Conservation (phyloP, 1,284 basidiomycete genomes). For the Rhodotorula sp. region DNA sequence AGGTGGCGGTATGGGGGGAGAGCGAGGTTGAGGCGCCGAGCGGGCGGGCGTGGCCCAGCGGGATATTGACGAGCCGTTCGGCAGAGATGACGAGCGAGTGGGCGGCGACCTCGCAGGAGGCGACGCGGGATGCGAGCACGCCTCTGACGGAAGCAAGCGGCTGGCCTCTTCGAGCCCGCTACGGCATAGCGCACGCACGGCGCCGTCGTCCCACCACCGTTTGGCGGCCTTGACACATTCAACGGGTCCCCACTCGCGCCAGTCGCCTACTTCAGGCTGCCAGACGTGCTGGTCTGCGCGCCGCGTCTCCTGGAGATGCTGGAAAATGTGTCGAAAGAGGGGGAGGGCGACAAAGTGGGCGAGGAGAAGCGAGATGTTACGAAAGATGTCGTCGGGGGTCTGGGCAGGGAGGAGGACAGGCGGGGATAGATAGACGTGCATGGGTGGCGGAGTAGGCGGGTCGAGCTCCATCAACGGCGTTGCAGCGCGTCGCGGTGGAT, state of each 20-base stretch:
- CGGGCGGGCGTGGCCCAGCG: too few species aligned
- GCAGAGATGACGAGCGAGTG: too few species aligned
- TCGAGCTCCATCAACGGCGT: constrained; percentile 24
- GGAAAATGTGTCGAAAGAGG: constrained; percentile 21
- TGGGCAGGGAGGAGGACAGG: constrained; percentile 1
- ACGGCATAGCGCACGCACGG: constrained; percentile 15
- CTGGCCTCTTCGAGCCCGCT: constrained; percentile 16
- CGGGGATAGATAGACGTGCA: background rate
- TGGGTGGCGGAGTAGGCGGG: background rate
- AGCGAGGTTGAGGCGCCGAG: too few species aligned
- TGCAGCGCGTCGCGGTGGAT: background rate
- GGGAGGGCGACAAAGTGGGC: constrained; percentile 26
- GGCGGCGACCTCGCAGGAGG: too few species aligned
- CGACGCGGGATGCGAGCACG: background rate
- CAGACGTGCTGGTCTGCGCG: background rate
- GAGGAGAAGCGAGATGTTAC: constrained; percentile 25
- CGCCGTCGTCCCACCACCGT: constrained; percentile 34
- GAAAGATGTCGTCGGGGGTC: constrained; percentile 20
- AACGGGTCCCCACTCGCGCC: constrained; percentile 24
- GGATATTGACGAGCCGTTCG: too few species aligned
- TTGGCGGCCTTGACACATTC: constrained; percentile 3
- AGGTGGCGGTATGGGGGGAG: too few species aligned
- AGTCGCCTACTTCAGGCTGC: constrained; percentile 26
- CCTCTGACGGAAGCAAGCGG: background rate
- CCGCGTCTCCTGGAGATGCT: background rate